These are phyloP conservation scores for Pyrenophora tritici-repentis DNA, from an alignment of 2,329 filamentous ascomycete species.

Conservation along the genomic window DNA sequence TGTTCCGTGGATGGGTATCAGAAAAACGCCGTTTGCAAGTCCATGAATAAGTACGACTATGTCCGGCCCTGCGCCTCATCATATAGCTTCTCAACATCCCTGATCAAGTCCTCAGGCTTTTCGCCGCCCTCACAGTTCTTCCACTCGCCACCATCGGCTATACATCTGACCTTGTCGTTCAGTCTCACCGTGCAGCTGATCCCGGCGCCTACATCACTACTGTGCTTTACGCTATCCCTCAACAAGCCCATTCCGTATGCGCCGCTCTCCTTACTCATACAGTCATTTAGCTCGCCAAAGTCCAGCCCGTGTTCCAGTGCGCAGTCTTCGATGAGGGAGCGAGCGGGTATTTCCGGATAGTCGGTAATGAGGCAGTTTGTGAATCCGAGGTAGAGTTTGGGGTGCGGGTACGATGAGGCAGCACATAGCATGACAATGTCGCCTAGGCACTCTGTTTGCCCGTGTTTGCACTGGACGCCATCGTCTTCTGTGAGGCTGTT, in stretches of 20 bases:
- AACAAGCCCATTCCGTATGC: constrained; percentile 71
- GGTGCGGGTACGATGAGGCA: constrained; percentile 77
- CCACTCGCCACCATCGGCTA: constrained; percentile 80
- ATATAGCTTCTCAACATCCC: constrained; percentile 75
- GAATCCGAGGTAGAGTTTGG: constrained; percentile 89
- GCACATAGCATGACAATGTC: constrained; percentile 96
- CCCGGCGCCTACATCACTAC: constrained; percentile 53
- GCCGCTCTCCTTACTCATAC: constrained; percentile 76
- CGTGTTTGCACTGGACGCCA: constrained; percentile 86
- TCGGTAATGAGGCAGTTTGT: constrained; percentile 83
- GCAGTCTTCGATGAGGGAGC: constrained; percentile 81
- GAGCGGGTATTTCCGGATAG: constrained; percentile 77
- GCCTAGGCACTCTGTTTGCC: constrained; percentile 86
- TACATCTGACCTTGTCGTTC: constrained; percentile 79
- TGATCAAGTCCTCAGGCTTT: constrained; percentile 72
- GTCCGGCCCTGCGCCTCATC: constrained; percentile 38
- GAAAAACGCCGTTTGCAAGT: not conserved
- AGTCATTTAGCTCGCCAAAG: constrained; percentile 79
- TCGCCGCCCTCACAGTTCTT: constrained; percentile 73
- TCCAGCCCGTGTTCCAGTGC: constrained; percentile 89
- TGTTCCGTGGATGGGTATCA: constrained; percentile 3
- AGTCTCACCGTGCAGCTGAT: constrained; percentile 63
- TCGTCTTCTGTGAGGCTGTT: constrained; percentile 70
- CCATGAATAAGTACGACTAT: constrained; percentile 8
- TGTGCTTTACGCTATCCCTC: constrained; percentile 69